These are phyloP conservation scores for Chlorella sp. DNA, from an alignment of 139 green algal genomes.

Conservation along the genomic window DNA sequence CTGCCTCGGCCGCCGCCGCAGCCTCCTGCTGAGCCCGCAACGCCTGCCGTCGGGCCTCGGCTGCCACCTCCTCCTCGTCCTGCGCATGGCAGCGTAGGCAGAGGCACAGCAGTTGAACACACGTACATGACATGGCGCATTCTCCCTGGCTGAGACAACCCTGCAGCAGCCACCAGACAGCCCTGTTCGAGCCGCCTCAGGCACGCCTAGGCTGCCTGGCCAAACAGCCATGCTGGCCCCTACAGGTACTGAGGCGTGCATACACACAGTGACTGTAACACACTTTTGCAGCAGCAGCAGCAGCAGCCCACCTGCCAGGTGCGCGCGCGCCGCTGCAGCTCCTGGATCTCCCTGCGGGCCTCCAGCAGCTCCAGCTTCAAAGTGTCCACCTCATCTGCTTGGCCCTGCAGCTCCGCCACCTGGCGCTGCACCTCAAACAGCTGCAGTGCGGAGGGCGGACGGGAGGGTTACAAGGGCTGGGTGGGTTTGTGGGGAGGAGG, in stretches of 20 bases:
- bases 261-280: too few relatives aligned
- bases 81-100: background rate
- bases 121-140: too few relatives aligned
- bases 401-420: background rate
- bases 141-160: too few relatives aligned
- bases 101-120: too few relatives aligned
- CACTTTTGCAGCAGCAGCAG: too few relatives aligned
- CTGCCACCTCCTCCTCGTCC: background rate
- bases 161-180: too few relatives aligned
- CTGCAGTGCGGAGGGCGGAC: too few relatives aligned
- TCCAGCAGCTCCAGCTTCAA: slow-evolving; percentile 21
- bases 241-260: too few relatives aligned
- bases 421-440: slow-evolving; percentile 24
- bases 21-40: background rate
- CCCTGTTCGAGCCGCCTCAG: too few relatives aligned
- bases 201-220: too few relatives aligned
- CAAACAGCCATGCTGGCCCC: too few relatives aligned
- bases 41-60: background rate
- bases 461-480: background rate
- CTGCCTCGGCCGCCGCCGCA: background rate
- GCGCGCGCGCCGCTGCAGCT: background rate
- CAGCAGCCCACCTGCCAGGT: background rate
- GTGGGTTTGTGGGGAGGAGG: too few relatives aligned
- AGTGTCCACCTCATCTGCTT: slow-evolving; percentile 4
- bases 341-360: background rate